These are phyloP conservation scores for Dimocarpus longan DNA, from an alignment of 345 rosid genomes.

Conservation along the genomic window DNA sequence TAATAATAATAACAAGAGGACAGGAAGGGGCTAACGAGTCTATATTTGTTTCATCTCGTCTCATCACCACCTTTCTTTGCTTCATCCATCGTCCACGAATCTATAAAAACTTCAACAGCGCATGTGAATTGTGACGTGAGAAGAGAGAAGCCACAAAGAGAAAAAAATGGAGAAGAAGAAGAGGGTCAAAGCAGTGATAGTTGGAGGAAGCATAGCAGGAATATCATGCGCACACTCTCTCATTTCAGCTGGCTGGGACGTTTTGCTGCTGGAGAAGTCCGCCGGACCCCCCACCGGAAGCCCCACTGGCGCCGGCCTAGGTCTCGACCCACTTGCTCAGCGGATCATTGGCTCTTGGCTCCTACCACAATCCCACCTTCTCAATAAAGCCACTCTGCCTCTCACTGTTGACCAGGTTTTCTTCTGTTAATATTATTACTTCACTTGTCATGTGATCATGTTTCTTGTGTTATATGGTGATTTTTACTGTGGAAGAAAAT, in stretches of 20 bases:
- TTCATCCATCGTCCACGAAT: no score
- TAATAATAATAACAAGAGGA: no score
- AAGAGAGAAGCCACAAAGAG: no score
- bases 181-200: constrained; percentile 51
- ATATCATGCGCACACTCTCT: constrained; percentile 74
- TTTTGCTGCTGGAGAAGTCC: constrained; percentile 64
- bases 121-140: no score
- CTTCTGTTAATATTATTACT: not conserved
- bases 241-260: constrained; percentile 65
- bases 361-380: constrained; percentile 36
- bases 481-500: not conserved
- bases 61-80: no score
- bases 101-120: no score
- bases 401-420: constrained; percentile 58
- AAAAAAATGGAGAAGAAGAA: constrained; percentile 21
- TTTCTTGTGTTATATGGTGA: no score
- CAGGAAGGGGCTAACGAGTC: no score
- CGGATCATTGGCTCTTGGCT: constrained; percentile 66
- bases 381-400: constrained; percentile 53
- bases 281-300: constrained; percentile 60
- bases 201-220: constrained; percentile 89
- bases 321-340: constrained; percentile 56
- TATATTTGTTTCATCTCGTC: no score
- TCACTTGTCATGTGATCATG: no score
- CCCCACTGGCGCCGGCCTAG: constrained; percentile 81